Evolutionary conservation across 441 rosid species (phyloP).

Genomic region (Bocquillonia castaneifolia): DNA sequence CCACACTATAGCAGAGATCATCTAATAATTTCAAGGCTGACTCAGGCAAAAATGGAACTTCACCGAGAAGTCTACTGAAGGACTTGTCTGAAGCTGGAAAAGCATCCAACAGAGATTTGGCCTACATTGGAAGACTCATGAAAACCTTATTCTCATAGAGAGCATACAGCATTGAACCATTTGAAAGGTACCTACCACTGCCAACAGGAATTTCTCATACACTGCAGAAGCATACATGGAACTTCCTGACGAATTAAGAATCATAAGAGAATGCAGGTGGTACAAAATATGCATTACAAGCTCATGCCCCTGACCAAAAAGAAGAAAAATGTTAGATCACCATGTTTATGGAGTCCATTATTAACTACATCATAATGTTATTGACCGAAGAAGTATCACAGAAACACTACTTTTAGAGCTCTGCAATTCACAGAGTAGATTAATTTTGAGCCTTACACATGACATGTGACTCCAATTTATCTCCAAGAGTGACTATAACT

Average conservation of each 20-base stretch:
- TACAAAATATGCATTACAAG: constrained; percentile 81
- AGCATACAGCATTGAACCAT: constrained; percentile 16
- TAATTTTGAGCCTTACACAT: background rate
- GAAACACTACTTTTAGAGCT: background rate
- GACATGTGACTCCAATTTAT: background rate
- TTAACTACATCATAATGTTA: background rate
- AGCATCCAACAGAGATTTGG: constrained; percentile 73
- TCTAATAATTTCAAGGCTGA: constrained; percentile 77
- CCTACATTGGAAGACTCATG: constrained; percentile 47
- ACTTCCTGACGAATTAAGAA: constrained; percentile 42
- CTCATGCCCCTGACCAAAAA: constrained; percentile 77
- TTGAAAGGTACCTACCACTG: constrained; percentile 57
- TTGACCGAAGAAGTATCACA: background rate
- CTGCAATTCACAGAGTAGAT: background rate
- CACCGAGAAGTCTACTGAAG: constrained; percentile 92
- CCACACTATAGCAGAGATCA: constrained; percentile 70
- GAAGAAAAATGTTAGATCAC: constrained; percentile 21
- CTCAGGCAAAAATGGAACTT: constrained; percentile 80
- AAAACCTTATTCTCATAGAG: constrained; percentile 31
- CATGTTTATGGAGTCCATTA: background rate
- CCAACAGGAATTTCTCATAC: constrained; percentile 82
- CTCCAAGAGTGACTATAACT: background rate
- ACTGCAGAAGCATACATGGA: constrained; percentile 49
- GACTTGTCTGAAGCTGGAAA: constrained; percentile 98
- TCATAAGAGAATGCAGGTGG: constrained; percentile 70